Evolutionary conservation across 2,329 filamentous ascomycete genomes (phyloP).

Genomic region (Sporothrix dimorphospora): DNA sequence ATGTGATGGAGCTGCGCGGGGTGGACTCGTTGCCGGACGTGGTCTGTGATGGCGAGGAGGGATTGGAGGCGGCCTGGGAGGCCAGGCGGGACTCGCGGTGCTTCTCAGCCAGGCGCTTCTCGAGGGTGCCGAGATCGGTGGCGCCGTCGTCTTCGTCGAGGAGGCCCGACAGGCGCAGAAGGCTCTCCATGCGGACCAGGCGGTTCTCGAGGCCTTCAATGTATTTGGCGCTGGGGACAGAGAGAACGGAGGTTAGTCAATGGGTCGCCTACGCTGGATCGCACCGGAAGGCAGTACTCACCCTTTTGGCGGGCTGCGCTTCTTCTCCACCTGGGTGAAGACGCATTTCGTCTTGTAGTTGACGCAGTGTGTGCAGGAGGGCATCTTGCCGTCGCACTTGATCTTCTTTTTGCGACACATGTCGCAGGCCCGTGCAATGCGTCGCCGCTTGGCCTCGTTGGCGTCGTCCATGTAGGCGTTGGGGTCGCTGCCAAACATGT

Average conservation of each 20-base stretch:
- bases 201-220: conserved; percentile 96
- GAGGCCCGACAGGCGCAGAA: conserved; percentile 83
- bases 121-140: conserved; percentile 84
- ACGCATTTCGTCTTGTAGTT: conserved; percentile 98
- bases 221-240: conserved; percentile 76
- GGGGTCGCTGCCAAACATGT: conserved; percentile 61
- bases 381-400: conserved; percentile 96
- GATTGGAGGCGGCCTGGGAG: conserved; percentile 54
- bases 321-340: conserved; percentile 98
- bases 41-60: conserved; percentile 56
- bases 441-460: conserved; percentile 83
- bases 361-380: conserved; percentile 90
- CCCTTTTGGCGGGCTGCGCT: conserved; percentile 96
- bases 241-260: background rate
- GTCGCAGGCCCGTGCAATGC: conserved; percentile 89
- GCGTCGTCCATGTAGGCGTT: conserved; percentile 63
- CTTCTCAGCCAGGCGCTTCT: conserved; percentile 69
- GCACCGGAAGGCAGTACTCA: too few species aligned
- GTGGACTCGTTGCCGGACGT: conserved; percentile 51
- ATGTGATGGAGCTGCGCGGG: conserved; percentile 58
- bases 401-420: conserved; percentile 98
- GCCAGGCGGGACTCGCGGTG: conserved; percentile 54
- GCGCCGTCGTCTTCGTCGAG: conserved; percentile 84
- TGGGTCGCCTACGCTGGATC: too few species aligned
- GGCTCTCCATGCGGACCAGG: conserved; percentile 90